Evolutionary conservation across 106 monocot genomes (phyloP).

Genomic region (Iris macrosiphon): DNA sequence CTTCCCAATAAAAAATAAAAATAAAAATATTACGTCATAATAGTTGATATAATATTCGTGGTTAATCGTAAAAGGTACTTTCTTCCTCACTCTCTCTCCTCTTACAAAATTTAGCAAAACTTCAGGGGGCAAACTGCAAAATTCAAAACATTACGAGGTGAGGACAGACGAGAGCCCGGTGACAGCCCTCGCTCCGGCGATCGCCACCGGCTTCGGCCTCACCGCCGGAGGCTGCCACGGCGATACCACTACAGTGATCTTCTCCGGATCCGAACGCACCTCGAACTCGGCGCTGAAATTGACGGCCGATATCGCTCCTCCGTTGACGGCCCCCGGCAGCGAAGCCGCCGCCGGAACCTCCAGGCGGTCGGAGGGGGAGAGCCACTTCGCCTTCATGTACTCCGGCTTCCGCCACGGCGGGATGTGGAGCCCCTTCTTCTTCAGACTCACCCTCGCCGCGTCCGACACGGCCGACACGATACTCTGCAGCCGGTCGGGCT

Average conservation of each 20-base stretch:
- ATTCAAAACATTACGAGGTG: no score
- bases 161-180: constrained; percentile 3
- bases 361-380: constrained; percentile 28
- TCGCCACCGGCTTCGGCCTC: constrained; percentile 7
- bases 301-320: constrained; percentile 2
- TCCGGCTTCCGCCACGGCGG: constrained; percentile 71
- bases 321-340: no score
- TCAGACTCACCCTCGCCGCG: constrained; percentile 53
- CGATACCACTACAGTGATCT: constrained; percentile 8
- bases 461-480: constrained; percentile 52
- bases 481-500: constrained; percentile 32
- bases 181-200: neutral
- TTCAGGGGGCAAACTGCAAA: no score
- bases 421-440: constrained; percentile 67
- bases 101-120: no score
- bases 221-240: constrained; percentile 10
- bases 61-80: no score
- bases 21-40: no score
- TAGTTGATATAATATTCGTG: no score
- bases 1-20: no score
- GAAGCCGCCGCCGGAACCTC: no score
- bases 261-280: neutral
- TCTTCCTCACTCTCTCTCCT: no score
- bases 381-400: constrained; percentile 70
- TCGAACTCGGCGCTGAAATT: constrained; percentile 1